phyloP scores from a whole-genome alignment of 2,329 filamentous ascomycete species.

The Arthrobotrys megalospora region DNA sequence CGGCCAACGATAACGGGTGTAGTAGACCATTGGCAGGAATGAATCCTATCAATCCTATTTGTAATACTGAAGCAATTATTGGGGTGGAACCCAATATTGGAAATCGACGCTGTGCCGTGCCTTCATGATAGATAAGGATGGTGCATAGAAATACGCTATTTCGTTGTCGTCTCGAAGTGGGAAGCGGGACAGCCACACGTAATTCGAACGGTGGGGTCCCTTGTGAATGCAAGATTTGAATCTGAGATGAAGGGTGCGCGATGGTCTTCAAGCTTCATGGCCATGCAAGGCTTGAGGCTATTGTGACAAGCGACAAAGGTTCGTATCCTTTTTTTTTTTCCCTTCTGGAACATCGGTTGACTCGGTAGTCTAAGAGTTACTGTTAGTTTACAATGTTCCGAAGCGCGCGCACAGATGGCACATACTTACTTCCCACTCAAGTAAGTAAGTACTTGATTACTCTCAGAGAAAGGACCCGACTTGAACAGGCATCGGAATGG shows the following conservation, averaged over 20 bases:
- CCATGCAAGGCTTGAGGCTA: no score
- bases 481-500: not conserved
- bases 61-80: constrained; percentile 5
- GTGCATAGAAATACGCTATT: constrained; percentile 8
- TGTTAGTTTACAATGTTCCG: constrained; percentile 13
- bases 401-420: not conserved
- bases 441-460: not conserved
- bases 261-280: not conserved
- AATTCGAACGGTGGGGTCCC: not conserved
- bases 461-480: not conserved
- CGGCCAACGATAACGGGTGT: not conserved
- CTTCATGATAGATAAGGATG: not conserved
- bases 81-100: not conserved
- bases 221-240: not conserved
- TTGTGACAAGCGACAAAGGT: not conserved
- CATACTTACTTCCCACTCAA: no score
- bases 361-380: no score
- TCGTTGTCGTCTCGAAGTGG: not conserved
- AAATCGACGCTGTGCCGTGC: not conserved
- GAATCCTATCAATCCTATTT: constrained; percentile 17
- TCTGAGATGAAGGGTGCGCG: not conserved
- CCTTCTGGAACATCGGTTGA: no score
- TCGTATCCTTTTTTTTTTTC: no score
- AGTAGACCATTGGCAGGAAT: not conserved
- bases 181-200: constrained; percentile 8